These are phyloP conservation scores for Tuctoria greenei DNA, from an alignment of 176 grass and related monocot genomes.

Conservation along the genomic window DNA sequence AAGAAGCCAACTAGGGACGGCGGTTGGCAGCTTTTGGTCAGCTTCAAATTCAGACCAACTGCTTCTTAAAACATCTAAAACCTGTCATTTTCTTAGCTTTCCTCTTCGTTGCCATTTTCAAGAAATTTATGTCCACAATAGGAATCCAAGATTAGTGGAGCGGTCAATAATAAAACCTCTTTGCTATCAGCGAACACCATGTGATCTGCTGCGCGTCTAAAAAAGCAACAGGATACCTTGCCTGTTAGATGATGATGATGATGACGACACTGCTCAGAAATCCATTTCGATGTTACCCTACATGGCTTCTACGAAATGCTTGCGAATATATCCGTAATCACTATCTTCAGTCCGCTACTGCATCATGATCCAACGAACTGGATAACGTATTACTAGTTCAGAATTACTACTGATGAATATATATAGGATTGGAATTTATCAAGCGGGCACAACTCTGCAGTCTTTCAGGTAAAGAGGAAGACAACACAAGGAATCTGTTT, in stretches of 20 bases:
- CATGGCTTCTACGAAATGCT: constrained; percentile 25
- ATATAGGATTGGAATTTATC: background rate
- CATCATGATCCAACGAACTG: background rate
- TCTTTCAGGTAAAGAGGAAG: background rate
- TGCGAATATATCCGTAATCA: constrained; percentile 11
- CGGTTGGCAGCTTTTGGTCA: constrained; percentile 48
- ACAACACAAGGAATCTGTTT: background rate
- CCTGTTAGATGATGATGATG: constrained; percentile 10
- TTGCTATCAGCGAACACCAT: constrained; percentile 14
- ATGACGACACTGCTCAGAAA: constrained; percentile 8
- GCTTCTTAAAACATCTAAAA: constrained; percentile 20
- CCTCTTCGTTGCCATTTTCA: constrained; percentile 10
- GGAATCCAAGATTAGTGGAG: constrained; percentile 18
- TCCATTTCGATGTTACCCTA: constrained; percentile 13
- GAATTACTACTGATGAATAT: background rate
- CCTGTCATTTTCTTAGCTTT: background rate
- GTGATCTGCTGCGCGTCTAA: background rate
- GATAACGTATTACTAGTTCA: background rate
- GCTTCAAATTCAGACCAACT: constrained; percentile 46
- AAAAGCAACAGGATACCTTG: constrained; percentile 21
- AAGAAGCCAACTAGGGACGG: constrained; percentile 31
- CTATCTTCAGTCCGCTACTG: background rate
- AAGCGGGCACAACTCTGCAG: background rate
- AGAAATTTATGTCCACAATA: constrained; percentile 7
- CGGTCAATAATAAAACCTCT: constrained; percentile 19